Evolutionary conservation across 1,284 basidiomycete species (phyloP).

Genomic region (Austropuccinia psidii): DNA sequence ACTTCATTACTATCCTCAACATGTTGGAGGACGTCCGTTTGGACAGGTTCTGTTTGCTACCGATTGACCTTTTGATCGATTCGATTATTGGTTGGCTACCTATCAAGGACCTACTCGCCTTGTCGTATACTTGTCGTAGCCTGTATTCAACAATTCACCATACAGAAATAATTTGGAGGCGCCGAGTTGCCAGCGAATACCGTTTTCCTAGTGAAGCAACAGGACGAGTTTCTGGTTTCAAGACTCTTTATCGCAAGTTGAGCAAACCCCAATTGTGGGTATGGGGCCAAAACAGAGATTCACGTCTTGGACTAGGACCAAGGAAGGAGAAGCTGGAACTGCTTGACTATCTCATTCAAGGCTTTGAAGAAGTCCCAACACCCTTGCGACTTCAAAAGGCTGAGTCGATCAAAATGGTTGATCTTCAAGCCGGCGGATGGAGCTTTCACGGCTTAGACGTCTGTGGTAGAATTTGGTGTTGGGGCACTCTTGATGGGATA

Average conservation of each 20-base stretch:
- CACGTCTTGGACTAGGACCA: conserved; percentile 35
- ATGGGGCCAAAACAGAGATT: conserved; percentile 40
- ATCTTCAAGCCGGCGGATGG: conserved; percentile 41
- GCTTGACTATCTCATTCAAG: not conserved
- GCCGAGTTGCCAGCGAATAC: conserved; percentile 24
- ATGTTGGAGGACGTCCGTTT: no score
- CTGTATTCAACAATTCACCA: conserved; percentile 37
- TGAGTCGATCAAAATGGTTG: conserved; percentile 38
- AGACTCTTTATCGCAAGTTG: conserved; percentile 36
- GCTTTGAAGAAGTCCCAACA: conserved; percentile 26
- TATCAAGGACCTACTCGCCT: conserved; percentile 26
- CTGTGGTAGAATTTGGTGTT: conserved; percentile 38
- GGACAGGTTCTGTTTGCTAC: conserved; percentile 8
- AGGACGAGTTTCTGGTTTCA: conserved; percentile 36
- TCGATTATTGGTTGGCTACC: conserved; percentile 37
- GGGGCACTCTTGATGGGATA: conserved; percentile 39
- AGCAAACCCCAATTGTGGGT: conserved; percentile 37
- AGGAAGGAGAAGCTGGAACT: conserved; percentile 18
- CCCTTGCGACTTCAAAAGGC: conserved; percentile 37
- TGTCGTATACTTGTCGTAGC: conserved; percentile 36
- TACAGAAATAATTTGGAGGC: conserved; percentile 33
- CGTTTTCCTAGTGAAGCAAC: conserved; percentile 25
- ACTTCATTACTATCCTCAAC: no score
- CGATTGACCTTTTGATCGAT: conserved; percentile 38
- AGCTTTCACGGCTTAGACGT: conserved; percentile 39